Conservation (phyloP, 352 stramenopile species). For the Phytophthora sojae region DNA sequence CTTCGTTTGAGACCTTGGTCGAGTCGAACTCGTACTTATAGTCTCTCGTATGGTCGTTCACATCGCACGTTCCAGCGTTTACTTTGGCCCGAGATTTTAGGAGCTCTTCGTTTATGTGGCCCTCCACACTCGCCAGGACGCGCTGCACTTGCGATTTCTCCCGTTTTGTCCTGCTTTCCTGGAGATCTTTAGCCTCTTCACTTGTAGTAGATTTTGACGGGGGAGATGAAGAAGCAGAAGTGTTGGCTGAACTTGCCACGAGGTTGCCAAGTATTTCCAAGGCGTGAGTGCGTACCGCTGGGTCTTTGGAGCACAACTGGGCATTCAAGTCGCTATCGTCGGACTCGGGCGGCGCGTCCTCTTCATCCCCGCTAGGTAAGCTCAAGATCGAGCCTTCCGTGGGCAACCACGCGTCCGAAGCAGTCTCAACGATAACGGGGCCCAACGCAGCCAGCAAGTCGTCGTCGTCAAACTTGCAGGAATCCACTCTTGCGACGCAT, state of each 20-base stretch:
- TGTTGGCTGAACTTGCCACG: conserved; percentile 32
- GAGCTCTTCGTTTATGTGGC: conserved; percentile 45
- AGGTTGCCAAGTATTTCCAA: conserved; percentile 56
- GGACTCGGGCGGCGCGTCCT: conserved; percentile 22
- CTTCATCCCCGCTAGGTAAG: conserved; percentile 15
- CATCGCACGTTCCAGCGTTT: conserved; percentile 23
- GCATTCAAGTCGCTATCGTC: conserved; percentile 41
- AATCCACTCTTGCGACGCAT: conserved; percentile 62
- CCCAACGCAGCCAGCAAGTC: conserved; percentile 53
- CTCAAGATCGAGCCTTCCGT: neutral
- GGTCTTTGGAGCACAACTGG: conserved; percentile 54
- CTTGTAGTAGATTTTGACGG: neutral
- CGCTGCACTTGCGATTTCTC: conserved; percentile 41
- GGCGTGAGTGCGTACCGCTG: conserved; percentile 42
- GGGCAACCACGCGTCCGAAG: conserved; percentile 46
- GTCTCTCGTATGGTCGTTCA: conserved; percentile 54
- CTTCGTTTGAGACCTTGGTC: conserved; percentile 41
- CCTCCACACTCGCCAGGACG: conserved; percentile 50
- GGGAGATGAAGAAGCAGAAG: conserved; percentile 11
- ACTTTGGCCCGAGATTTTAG: conserved; percentile 13
- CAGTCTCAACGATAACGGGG: conserved; percentile 45
- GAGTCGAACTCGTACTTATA: conserved; percentile 57
- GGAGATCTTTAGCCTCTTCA: conserved; percentile 22
- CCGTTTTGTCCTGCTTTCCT: conserved; percentile 7
- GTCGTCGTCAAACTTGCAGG: conserved; percentile 61